Base-by-base conservation (phyloP, 2,329 filamentous ascomycete genomes). In the Pseudogymnoascus destructans region DNA sequence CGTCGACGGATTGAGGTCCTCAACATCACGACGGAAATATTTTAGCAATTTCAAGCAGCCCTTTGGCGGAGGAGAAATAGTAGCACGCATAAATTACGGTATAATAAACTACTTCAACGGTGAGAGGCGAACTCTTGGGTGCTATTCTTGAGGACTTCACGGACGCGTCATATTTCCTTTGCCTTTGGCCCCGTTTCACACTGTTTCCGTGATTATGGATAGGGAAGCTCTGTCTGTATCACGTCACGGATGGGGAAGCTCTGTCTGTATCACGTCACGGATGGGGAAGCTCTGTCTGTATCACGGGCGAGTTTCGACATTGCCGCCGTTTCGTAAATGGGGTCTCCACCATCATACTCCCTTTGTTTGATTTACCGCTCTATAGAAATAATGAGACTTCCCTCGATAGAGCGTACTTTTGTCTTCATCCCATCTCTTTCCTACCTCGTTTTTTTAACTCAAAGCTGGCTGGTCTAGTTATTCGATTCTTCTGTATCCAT, bases 391-490 rank as follows among this genome's bases (percentile, higher is more conserved):
- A 32, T 13, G 46, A 8, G 46, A 30, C 15, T 30, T 30, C 46
- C 25, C 25, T 52, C 46, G 9, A 52, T 7, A 30, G 23, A 52
- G 1, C 9, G 9, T 11, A 52, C 23, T 52, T 52, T 30, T 17
- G 11, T 19, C 25, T 52, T 10, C 46, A 52, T 32, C 46, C 10
- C 10, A 19, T 52, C 25, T 52, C 46, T 52, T 52, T 32, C 9
- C 7, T 46, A 25, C n/a, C 17, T 52, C 8, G 10, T 30, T 52
- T 52, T 19, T 15, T 32, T 49, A 46, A 9, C 42, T 52, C 25
- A 52, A 52, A 30, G 25, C 46, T 52, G 25, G 46, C 46, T 52
- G 46, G 46, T 19, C 46, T 52, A 52, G 46, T 15, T 52, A 10
- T 52, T 30, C 15, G 13, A 52, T 52, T 52, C 46, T 30, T 52